Evolutionary conservation across 768 basidiomycete species (phyloP).

Genomic region (Mycena crocata): DNA sequence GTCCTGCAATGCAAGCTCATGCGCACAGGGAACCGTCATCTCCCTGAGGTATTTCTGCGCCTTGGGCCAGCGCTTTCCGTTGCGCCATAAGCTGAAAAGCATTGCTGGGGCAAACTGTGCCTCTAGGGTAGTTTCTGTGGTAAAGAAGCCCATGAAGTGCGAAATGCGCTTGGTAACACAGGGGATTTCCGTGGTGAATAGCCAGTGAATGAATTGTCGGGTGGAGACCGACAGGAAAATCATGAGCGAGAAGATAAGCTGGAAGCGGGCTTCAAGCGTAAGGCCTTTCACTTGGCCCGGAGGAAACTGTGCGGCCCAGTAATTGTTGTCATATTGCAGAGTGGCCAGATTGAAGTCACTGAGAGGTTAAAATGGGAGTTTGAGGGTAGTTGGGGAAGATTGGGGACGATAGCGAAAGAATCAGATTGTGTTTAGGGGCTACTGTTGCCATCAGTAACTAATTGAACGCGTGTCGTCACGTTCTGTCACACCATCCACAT

Average conservation of each 20-base stretch:
- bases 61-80: not conserved
- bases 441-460: no score
- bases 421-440: no score
- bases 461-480: not conserved
- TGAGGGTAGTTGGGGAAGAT: not conserved
- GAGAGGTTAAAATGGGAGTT: not conserved
- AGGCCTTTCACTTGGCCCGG: not conserved
- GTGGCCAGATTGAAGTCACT: not conserved
- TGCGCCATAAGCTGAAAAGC: conserved; percentile 19
- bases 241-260: conserved; percentile 25
- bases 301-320: not conserved
- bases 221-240: conserved; percentile 17
- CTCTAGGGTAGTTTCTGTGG: not conserved
- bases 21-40: not conserved
- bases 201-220: conserved; percentile 10
- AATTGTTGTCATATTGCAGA: not conserved
- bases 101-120: conserved; percentile 15
- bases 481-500: not conserved
- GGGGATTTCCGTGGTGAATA: conserved; percentile 20
- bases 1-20: conserved; percentile 22
- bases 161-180: conserved; percentile 13
- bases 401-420: not conserved
- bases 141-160: conserved; percentile 12
- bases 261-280: conserved; percentile 9
- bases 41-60: not conserved